Percentiles rank a stretch among this genome's conserved stretches.
phyloP scores from a whole-genome alignment of 192 early-diverging fungal genomes.

The Allomyces javanicus region DNA sequence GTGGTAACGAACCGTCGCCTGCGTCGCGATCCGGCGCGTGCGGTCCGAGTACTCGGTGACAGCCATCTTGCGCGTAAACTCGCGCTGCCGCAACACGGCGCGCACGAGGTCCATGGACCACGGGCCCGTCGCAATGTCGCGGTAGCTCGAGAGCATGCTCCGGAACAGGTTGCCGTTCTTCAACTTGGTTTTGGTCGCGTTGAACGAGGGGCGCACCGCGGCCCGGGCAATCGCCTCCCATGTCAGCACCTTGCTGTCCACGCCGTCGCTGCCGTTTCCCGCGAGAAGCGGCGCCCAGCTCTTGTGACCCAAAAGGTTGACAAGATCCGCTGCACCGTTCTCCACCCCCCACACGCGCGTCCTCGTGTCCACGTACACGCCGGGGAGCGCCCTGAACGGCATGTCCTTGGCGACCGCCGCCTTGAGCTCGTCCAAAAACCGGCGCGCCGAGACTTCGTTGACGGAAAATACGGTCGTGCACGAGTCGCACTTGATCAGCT shows the following conservation, averaged over 20 bases:
- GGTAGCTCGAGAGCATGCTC: constrained; percentile 5
- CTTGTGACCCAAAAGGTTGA: neutral
- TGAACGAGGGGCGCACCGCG: neutral
- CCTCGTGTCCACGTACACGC: neutral
- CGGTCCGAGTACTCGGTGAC: constrained; percentile 14
- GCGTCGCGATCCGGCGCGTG: neutral
- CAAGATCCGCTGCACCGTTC: constrained; percentile 3
- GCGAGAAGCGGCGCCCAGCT: no score
- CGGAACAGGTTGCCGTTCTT: neutral
- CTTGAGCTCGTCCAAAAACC: constrained; percentile 10
- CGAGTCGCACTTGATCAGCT: constrained; percentile 7
- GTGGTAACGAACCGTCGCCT: neutral
- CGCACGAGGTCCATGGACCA: constrained; percentile 9
- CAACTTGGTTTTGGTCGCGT: neutral
- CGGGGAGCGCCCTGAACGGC: neutral
- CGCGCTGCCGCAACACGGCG: constrained; percentile 26
- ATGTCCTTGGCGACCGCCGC: neutral
- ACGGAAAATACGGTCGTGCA: constrained; percentile 7
- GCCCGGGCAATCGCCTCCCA: constrained; percentile 5
- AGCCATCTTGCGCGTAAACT: constrained; percentile 29
- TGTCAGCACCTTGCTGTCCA: neutral
- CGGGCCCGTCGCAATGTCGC: neutral
- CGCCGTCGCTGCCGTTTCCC: neutral
- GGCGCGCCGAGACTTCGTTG: constrained; percentile 9
- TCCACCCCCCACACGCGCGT: neutral